phyloP scores from a whole-genome alignment of 2,329 filamentous ascomycete species.

The Furcasterigmium furcatum region DNA sequence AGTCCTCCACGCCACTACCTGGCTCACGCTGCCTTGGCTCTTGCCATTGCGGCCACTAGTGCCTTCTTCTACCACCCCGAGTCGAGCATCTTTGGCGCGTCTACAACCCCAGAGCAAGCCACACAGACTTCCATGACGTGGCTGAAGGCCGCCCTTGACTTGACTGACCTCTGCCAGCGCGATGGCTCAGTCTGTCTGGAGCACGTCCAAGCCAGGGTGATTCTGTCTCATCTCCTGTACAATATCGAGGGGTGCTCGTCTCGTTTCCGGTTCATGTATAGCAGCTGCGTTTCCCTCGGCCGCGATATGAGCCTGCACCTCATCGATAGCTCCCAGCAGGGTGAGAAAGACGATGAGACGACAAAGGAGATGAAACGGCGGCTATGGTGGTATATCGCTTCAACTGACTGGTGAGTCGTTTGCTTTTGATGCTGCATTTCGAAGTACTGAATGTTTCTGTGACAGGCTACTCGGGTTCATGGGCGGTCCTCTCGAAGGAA shows the following conservation, averaged over 20 bases:
- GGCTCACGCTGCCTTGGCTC: slow-evolving; percentile 18
- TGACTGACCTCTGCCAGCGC: slow-evolving; percentile 29
- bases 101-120: slow-evolving; percentile 2
- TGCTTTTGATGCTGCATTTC: background rate
- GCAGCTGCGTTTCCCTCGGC: slow-evolving; percentile 21
- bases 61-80: slow-evolving; percentile 21
- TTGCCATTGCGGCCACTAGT: slow-evolving; percentile 21
- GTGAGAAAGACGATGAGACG: slow-evolving; percentile 15
- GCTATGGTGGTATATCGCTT: slow-evolving; percentile 40
- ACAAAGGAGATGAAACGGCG: slow-evolving; percentile 33
- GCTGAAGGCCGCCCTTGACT: slow-evolving; percentile 28
- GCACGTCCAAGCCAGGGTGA: slow-evolving; percentile 29
- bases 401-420: slow-evolving; percentile 33
- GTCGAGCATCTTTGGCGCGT: background rate
- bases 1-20: slow-evolving; percentile 6
- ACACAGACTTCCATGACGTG: slow-evolving; percentile 17
- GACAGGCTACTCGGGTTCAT: slow-evolving; percentile 32
- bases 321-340: slow-evolving; percentile 27
- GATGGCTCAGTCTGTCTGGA: slow-evolving; percentile 24
- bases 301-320: slow-evolving; percentile 34
- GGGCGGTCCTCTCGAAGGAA: slow-evolving; percentile 27
- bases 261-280: slow-evolving; percentile 25
- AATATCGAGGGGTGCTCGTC: slow-evolving; percentile 32
- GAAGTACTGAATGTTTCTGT: background rate
- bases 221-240: slow-evolving; percentile 32